A percentile compares a stretch with the other conserved stretches of the same genome.
These are phyloP conservation scores for Brassica rapa DNA, from an alignment of 345 rosid genomes.

Conservation along the genomic window DNA sequence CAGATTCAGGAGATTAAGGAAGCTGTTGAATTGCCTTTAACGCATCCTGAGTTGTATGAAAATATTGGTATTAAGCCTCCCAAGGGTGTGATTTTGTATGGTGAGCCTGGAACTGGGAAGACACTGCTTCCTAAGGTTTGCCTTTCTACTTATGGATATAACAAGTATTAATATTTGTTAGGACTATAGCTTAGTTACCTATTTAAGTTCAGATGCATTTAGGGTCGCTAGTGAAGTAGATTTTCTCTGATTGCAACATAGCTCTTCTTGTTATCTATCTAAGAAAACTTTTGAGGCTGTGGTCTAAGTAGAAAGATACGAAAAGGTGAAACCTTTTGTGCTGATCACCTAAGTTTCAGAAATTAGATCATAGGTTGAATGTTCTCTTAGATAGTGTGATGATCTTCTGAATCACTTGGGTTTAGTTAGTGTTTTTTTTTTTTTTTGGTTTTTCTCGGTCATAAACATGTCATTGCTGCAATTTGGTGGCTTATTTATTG, in stretches of 20 bases:
- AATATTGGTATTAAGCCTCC: slow-evolving; percentile 99
- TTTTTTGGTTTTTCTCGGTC: background rate
- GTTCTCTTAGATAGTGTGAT: background rate
- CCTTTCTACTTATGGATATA: no score
- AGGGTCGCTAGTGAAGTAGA: background rate
- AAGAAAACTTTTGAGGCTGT: background rate
- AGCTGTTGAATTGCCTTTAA: slow-evolving; percentile 32
- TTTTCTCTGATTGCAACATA: background rate
- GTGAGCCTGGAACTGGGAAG: slow-evolving; percentile 99
- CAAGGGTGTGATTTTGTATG: slow-evolving; percentile 96
- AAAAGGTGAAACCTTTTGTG: background rate
- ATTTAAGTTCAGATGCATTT: background rate
- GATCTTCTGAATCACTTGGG: background rate
- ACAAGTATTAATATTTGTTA: no score
- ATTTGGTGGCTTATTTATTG: background rate
- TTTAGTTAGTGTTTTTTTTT: background rate
- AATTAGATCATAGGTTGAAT: background rate
- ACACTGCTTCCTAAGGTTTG: slow-evolving; percentile 96
- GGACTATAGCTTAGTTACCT: no score
- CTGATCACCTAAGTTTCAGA: background rate
- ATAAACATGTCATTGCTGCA: background rate
- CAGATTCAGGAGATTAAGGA: slow-evolving; percentile 48
- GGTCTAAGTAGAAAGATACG: background rate
- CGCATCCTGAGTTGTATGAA: slow-evolving; percentile 98
- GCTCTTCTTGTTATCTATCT: background rate